Conservation (phyloP, 2,329 filamentous ascomycete genomes). For the Botrytis elliptica region DNA sequence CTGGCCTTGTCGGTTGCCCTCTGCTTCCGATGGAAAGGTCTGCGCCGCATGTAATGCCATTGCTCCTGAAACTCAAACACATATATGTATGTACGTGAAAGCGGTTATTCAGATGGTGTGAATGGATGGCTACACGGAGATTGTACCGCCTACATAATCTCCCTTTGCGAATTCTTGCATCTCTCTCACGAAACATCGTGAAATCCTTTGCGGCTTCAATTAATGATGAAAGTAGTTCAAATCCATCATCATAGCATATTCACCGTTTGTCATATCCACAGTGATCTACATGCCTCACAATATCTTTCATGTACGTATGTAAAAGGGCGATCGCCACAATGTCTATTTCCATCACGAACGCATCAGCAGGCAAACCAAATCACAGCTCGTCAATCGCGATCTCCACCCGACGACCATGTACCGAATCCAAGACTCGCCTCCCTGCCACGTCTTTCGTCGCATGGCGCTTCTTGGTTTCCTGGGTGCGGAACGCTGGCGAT, state of each 20-base stretch:
- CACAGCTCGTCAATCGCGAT: neutral
- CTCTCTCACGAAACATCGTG: neutral
- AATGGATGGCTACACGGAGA: constrained; percentile 15
- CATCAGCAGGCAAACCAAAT: neutral
- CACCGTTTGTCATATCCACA: neutral
- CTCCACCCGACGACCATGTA: neutral
- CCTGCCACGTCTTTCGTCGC: neutral
- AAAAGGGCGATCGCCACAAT: neutral
- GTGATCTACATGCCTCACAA: neutral
- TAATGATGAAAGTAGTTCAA: neutral
- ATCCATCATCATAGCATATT: neutral
- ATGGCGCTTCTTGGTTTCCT: neutral
- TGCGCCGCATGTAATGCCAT: neutral
- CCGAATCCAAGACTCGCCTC: neutral
- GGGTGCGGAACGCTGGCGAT: neutral
- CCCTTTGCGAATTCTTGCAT: neutral
- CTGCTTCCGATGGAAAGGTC: neutral
- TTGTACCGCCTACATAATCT: constrained; percentile 1
- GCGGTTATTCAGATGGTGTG: neutral
- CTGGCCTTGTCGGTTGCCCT: neutral
- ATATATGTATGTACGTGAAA: constrained; percentile 9
- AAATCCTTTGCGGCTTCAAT: neutral
- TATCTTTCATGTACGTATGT: neutral
- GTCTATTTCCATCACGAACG: neutral
- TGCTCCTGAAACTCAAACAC: neutral